These are phyloP conservation scores for Arthroderma sp. DNA, from an alignment of 2,329 filamentous ascomycete genomes.

Conservation along the genomic window DNA sequence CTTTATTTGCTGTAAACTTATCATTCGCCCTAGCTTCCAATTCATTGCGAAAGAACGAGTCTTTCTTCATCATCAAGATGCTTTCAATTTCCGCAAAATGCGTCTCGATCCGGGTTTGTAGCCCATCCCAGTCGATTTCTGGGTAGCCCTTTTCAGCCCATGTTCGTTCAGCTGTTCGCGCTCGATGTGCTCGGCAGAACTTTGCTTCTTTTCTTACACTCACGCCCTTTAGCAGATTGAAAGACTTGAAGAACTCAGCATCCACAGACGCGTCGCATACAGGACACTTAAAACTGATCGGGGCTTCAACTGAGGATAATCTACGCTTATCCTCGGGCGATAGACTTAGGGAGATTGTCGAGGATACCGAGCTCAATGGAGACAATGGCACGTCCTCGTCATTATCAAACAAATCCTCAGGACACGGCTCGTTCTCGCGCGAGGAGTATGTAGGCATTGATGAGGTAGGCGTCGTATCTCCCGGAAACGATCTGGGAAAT, in stretches of 20 bases:
- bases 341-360: constrained; percentile 12
- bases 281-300: constrained; percentile 41
- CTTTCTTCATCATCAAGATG: constrained; percentile 33
- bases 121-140: constrained; percentile 51
- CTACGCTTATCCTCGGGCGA: constrained; percentile 11
- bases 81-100: constrained; percentile 44
- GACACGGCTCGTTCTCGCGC: constrained; percentile 8
- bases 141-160: constrained; percentile 52
- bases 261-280: constrained; percentile 53
- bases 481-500: constrained; percentile 13
- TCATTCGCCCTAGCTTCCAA: constrained; percentile 39
- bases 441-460: constrained; percentile 17
- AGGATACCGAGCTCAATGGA: constrained; percentile 19
- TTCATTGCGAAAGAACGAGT: constrained; percentile 48
- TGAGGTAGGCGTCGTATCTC: constrained; percentile 16
- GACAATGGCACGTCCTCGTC: constrained; percentile 16
- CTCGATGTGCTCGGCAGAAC: constrained; percentile 54
- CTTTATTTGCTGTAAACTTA: constrained; percentile 9
- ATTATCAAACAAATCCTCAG: constrained; percentile 10
- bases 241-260: constrained; percentile 41
- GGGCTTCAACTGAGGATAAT: constrained; percentile 5
- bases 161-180: constrained; percentile 37
- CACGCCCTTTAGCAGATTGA: constrained; percentile 10
- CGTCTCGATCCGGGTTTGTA: constrained; percentile 45
- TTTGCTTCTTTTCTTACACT: constrained; percentile 35